Evolutionary conservation across 495 filamentous ascomycete genomes (phyloP).

Genomic region (Aspergillus diversus): DNA sequence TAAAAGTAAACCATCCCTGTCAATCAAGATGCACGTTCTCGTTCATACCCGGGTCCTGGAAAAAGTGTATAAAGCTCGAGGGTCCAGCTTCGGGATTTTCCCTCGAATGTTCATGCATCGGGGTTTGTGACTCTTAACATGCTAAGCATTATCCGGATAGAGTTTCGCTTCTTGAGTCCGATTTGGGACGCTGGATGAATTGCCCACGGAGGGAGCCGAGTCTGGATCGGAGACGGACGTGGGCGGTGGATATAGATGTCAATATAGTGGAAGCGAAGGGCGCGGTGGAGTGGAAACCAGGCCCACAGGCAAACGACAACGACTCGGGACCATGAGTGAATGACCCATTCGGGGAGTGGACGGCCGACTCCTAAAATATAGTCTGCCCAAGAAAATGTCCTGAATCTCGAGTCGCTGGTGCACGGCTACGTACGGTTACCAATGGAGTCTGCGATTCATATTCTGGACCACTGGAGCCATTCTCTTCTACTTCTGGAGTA

Average conservation of each 20-base stretch:
- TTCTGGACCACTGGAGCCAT: neutral
- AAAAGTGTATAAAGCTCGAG: too few relatives aligned
- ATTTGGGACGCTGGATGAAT: neutral
- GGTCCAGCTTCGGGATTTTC: too few relatives aligned
- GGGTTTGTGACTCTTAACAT: neutral
- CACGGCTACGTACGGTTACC: neutral
- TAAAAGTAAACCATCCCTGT: too few relatives aligned
- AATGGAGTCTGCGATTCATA: neutral
- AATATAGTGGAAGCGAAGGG: neutral
- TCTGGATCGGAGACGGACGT: neutral
- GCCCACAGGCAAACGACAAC: neutral
- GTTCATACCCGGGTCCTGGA: too few relatives aligned
- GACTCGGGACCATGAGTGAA: neutral
- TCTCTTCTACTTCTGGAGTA: neutral
- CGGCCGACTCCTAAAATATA: neutral
- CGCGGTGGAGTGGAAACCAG: conserved; percentile 1
- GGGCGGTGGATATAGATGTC: neutral
- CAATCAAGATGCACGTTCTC: too few relatives aligned
- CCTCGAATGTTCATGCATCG: too few relatives aligned
- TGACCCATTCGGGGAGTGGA: neutral
- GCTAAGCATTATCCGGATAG: neutral
- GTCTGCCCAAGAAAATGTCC: too few relatives aligned
- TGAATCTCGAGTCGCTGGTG: too few relatives aligned
- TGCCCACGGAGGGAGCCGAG: neutral
- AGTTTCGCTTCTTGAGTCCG: neutral